Conservation (phyloP, 2,329 filamentous ascomycete genomes). For the Fusarium liriodendri region DNA sequence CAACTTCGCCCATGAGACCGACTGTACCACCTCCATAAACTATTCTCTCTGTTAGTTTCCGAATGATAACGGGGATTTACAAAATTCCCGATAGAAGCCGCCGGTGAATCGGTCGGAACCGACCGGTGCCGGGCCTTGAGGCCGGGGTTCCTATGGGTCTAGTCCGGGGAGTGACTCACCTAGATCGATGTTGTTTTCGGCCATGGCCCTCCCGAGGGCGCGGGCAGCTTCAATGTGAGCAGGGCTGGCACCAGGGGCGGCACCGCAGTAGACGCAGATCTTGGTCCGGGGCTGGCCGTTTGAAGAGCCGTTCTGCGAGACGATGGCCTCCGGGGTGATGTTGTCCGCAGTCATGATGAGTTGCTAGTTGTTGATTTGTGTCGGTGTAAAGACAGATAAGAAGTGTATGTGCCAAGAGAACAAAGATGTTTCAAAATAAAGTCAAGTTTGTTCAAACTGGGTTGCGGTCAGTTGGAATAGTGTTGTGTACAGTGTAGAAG, state of each 20-base stretch:
- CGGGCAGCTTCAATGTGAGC: slow-evolving; percentile 83
- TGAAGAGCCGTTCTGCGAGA: slow-evolving; percentile 40
- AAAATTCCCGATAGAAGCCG: neutral
- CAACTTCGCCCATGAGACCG: slow-evolving; percentile 95
- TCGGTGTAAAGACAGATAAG: neutral
- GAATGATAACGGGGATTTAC: neutral
- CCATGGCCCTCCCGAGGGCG: slow-evolving; percentile 78
- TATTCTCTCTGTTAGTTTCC: slow-evolving; percentile 41
- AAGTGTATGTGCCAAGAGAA: neutral
- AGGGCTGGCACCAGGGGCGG: slow-evolving; percentile 77
- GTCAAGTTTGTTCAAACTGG: neutral
- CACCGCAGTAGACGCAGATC: slow-evolving; percentile 95
- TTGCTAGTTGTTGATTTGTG: neutral
- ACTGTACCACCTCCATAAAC: slow-evolving; percentile 96
- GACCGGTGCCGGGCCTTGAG: slow-evolving; percentile 12
- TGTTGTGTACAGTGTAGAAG: neutral
- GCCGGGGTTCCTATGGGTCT: neutral
- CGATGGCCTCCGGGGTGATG: slow-evolving; percentile 21
- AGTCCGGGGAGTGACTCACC: slow-evolving; percentile 53
- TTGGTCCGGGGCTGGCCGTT: slow-evolving; percentile 63
- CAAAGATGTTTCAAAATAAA: neutral
- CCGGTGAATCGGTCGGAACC: neutral
- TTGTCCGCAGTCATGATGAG: slow-evolving; percentile 46
- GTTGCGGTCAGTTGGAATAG: neutral
- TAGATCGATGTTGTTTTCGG: slow-evolving; percentile 81